phyloP scores from a whole-genome alignment of 2,329 filamentous ascomycete species.

The Biscogniauxia sp. region DNA sequence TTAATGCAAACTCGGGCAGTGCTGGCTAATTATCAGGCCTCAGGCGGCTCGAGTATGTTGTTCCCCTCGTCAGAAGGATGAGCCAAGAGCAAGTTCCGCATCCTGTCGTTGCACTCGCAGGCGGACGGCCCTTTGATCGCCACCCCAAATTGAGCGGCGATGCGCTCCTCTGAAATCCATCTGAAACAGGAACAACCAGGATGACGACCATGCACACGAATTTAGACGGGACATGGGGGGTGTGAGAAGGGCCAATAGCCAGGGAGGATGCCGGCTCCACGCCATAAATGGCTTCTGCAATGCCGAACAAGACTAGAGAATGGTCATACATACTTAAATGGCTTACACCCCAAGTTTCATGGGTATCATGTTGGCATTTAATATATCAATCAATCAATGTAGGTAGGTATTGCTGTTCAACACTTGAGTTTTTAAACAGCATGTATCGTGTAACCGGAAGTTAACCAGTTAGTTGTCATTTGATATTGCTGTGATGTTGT shows the following conservation, averaged over 20 bases:
- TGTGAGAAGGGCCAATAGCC: background rate
- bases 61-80: conserved; percentile 1
- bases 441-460: no score
- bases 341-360: background rate
- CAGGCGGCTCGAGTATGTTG: conserved; percentile 7
- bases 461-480: no score
- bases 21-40: conserved; percentile 21
- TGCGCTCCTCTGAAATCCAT: conserved; percentile 33
- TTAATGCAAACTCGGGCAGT: conserved; percentile 23
- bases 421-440: no score
- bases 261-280: background rate
- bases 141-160: conserved; percentile 22
- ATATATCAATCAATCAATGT: no score
- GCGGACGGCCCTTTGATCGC: conserved; percentile 19
- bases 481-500: no score
- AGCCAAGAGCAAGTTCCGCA: background rate
- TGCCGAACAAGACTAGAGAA: background rate
- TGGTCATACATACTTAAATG: background rate
- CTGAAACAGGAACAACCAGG: conserved; percentile 36
- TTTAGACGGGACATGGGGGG: background rate
- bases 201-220: conserved; percentile 20
- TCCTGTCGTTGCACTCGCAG: conserved; percentile 3
- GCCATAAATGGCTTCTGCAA: background rate
- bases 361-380: background rate
- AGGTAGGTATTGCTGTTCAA: no score